Evolutionary conservation across 495 filamentous ascomycete species (phyloP), one percentile per base, ranked within the genome.

Genomic region (Penicillium salamii): DNA sequence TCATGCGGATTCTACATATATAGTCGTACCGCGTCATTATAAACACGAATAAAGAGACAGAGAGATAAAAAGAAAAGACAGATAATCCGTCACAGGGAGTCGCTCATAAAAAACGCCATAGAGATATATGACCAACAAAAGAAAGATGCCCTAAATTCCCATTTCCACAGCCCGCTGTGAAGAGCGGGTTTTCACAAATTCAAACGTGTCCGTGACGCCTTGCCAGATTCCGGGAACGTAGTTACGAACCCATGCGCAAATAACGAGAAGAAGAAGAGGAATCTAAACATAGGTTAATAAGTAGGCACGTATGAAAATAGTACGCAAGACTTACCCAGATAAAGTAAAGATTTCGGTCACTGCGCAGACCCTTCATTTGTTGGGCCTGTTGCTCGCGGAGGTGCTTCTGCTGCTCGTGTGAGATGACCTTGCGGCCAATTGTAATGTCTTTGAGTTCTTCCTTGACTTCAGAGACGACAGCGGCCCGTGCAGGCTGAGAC

Each of bases 281-380:
- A 67, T 68, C 67, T 70, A 46, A n/a, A 44, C 36, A 17, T 54
- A 61, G 60, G 29, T 69, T 52, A 69, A 60, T 39, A 54, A 21
- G 23, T 26, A 21, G 21, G 9, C 32, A 12, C 4, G 36, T 19
- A 47, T 17, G 19, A 11, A 11, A 36, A 21, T 33, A n/a, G n/a
- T n/a, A n/a, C n/a, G n/a, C n/a, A n/a, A n/a, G 9, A 56, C 76
- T 73, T 80, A 91, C 89, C 89, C 89, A 95, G 61, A 95, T 75
- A 63, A 91, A 87, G 69, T 87, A 92, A 34, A 95, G 74, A 63
- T 90, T 90, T 55, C 85, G 77, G 62, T 95, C 89, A 52, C 78
- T 84, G 34, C 78, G 80, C 32, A 90, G 70, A 51, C 77, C 79
- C 76, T 90, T 91, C 63, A 90, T 80, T 57, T 85, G 87, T 51